A percentile compares a stretch with the other conserved stretches of the same genome.
Evolutionary conservation across 2,329 filamentous ascomycete species (phyloP).

Genomic region (Lasiodiplodia sp.): DNA sequence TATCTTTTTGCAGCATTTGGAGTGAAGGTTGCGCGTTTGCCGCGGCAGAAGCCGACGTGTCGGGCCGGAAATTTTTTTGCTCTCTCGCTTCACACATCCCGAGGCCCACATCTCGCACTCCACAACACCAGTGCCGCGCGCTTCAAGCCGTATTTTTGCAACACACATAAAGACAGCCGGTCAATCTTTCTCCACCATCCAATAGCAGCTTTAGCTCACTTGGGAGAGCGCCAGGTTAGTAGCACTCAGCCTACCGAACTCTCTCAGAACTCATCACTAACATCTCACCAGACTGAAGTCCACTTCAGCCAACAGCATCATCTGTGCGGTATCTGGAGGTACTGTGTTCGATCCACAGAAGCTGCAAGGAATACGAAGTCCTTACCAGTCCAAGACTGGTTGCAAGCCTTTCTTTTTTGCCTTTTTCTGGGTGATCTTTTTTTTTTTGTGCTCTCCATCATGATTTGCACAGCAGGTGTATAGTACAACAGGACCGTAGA

Average conservation of each 20-base stretch:
- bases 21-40: not conserved
- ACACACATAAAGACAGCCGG: not conserved
- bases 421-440: not conserved
- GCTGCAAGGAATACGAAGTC: conserved; percentile 34
- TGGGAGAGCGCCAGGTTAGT: conserved; percentile 43
- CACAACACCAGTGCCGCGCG: not conserved
- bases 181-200: not conserved
- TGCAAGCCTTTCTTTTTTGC: conserved; percentile 6
- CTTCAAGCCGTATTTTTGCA: not conserved
- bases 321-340: conserved; percentile 47
- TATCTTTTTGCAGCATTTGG: not conserved
- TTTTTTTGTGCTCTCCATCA: not conserved
- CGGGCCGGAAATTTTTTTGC: conserved; percentile 14
- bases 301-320: conserved; percentile 36
- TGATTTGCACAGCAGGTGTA: not conserved
- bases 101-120: conserved; percentile 11
- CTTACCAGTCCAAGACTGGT: conserved; percentile 25
- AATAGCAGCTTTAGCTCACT: conserved; percentile 45
- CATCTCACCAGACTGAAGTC: conserved; percentile 42
- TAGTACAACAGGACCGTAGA: not conserved
- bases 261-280: conserved; percentile 2
- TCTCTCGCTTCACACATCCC: conserved; percentile 21
- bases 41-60: not conserved
- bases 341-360: conserved; percentile 49
- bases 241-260: not conserved